Conservation (phyloP, 495 filamentous ascomycete genomes). For the Aspergillus asperescens region DNA sequence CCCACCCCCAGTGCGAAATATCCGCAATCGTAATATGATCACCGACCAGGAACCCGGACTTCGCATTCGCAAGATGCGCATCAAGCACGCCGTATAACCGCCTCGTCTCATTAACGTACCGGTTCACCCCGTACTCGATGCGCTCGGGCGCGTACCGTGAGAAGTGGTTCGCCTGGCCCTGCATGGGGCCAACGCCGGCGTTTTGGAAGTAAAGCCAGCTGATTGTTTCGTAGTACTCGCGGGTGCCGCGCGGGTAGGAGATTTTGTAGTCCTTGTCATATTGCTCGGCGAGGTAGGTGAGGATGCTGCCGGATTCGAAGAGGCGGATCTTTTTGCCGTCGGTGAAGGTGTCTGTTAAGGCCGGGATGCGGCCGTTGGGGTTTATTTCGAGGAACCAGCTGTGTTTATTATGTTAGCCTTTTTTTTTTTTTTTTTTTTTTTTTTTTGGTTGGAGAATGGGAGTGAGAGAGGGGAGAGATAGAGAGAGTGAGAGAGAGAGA, state of each 20-base stretch:
- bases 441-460: too few species aligned
- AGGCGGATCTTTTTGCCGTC: slow-evolving; percentile 70
- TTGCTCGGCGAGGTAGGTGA: slow-evolving; percentile 76
- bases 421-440: too few species aligned
- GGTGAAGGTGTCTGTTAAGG: slow-evolving; percentile 68
- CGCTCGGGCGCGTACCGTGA: slow-evolving; percentile 78
- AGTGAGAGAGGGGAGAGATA: too few species aligned
- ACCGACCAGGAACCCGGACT: slow-evolving; percentile 70
- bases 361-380: slow-evolving; percentile 94
- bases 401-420: background rate
- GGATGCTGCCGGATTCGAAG: slow-evolving; percentile 80
- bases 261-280: slow-evolving; percentile 85
- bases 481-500: too few species aligned
- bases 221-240: slow-evolving; percentile 73
- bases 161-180: slow-evolving; percentile 92
- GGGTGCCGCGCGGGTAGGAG: slow-evolving; percentile 66
- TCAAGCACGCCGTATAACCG: slow-evolving; percentile 79
- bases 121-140: slow-evolving; percentile 78
- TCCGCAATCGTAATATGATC: slow-evolving; percentile 79
- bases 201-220: slow-evolving; percentile 73
- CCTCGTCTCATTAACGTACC: slow-evolving; percentile 76
- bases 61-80: slow-evolving; percentile 58
- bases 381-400: slow-evolving; percentile 88
- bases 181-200: slow-evolving; percentile 86
- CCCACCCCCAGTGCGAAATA: slow-evolving; percentile 76